Base-by-base conservation (phyloP, 2,329 filamentous ascomycete species). In the Venturia oleaginea region DNA sequence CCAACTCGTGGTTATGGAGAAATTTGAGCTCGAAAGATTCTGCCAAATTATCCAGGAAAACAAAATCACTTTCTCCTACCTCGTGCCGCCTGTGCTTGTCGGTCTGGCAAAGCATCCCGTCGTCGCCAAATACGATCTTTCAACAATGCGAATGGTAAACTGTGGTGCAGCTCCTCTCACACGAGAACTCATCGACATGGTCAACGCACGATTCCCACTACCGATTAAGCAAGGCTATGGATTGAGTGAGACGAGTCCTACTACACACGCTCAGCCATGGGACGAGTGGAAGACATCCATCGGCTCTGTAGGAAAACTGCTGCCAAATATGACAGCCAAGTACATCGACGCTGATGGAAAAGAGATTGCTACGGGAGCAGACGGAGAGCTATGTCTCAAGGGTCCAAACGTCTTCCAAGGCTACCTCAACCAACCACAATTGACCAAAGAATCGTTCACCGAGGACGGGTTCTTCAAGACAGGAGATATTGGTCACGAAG, bases 221-320 rank as follows among this genome's bases (percentile, higher is more conserved):
- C 87, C 88, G 2, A 86, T 96, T 66, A 97, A 96, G 80, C 93
- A 97, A 76, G 92, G 90, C 22, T 97, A 96, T 72, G 93, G 93
- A 0, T 81, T 97, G 5, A 91, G 87, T 5, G 93, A 97, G 78
- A 95, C 91, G 17, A 87, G 87, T 32, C 92, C 92, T 0, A 88
- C 86, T 0, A 90, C 90, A 0, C 87, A 91, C 76, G 61, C 65
- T 10, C 59, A 65, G 27, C n/a, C 82, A 8, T 87, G 90, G 80
- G 83, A 85, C 42, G 87, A 91, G 68, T 97, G 92, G 91, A 79
- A 85, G 67, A 85, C 82, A 61, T 85, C 84, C 59, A 86, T 92
- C 69, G 92, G 92, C 24, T 88, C 88, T 0, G 90, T 93, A 0
- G 92, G 93, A 15, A 84, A 82, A 55, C 78, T 97, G 48, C 74